Evolutionary conservation across 2,329 filamentous ascomycete species (phyloP).

Genomic region (Thielaviopsis punctulata): DNA sequence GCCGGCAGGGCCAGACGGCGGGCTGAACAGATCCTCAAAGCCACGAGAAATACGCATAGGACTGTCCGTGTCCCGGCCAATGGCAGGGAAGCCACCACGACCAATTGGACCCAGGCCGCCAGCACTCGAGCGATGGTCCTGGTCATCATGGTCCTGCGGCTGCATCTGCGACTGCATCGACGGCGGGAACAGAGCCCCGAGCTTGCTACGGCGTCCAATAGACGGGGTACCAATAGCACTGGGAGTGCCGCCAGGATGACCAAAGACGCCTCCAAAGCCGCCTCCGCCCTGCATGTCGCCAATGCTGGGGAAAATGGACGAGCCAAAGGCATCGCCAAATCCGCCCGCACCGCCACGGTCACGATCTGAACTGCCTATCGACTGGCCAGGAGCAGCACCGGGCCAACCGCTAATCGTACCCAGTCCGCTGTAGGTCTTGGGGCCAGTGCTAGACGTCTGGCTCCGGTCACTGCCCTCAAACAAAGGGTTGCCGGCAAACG

Average conservation of each 20-base stretch:
- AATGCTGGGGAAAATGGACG: constrained; percentile 60
- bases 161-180: constrained; percentile 90
- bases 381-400: constrained; percentile 35
- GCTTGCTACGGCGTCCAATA: constrained; percentile 60
- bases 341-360: constrained; percentile 33
- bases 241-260: constrained; percentile 30
- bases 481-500: constrained; percentile 28
- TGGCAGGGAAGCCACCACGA: constrained; percentile 37
- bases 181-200: constrained; percentile 72
- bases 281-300: constrained; percentile 62
- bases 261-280: constrained; percentile 56
- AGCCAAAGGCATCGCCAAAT: constrained; percentile 50
- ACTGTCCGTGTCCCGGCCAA: constrained; percentile 39
- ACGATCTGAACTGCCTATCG: constrained; percentile 50
- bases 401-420: constrained; percentile 47
- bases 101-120: constrained; percentile 52
- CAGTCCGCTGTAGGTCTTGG: constrained; percentile 52
- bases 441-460: constrained; percentile 76
- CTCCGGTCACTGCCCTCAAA: constrained; percentile 72
- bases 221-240: constrained; percentile 42
- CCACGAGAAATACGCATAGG: constrained; percentile 38
- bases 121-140: constrained; percentile 41
- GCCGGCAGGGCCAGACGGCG: constrained; percentile 15
- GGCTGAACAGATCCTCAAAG: constrained; percentile 38
- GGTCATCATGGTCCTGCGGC: constrained; percentile 48